Evolutionary conservation across 345 rosid species (phyloP), one percentile per base, ranked within the genome.

Genomic region (Reutealis trisperma): DNA sequence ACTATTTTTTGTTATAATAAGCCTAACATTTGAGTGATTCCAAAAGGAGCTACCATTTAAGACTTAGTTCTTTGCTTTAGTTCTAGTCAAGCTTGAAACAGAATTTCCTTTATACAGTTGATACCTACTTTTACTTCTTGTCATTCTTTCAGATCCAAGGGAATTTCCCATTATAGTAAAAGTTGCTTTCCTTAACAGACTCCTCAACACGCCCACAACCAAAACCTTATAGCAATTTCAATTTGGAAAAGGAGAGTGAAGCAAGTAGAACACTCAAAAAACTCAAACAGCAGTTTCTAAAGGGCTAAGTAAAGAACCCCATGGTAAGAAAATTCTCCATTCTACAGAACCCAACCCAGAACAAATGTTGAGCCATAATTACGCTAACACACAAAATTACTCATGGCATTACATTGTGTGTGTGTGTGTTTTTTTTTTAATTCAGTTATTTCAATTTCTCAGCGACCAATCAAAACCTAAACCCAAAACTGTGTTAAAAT

Each of bases 41-140:
- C 67, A 54, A 70, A 70, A 63, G 44, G 66, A 71, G 67, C 37
- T 19, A 14, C 51, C 75, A 16, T 52, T 70, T 24, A 69, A 24
- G 15, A 52, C n/a, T 60, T 5, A 64, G 79, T 76, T 57, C 73
- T 67, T 51, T 64, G 54, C 76, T 70, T 74, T 47, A 9, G 49
- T 21, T 76, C 14, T 30, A n/a, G 59, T 75, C 57, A 69, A 65
- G 79, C 80, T 61, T 69, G 67, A 61, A 32, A 34, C 61, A 69
- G 30, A 30, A 61, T 27, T 61, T 60, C 58, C 69, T 45, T 62
- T 9, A 32, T 44, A 61, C 16, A 75, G 24, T 62, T 74, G 32
- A 6, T 47, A 44, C 16, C 54, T 18, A 24, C 34, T 63, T 63
- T 52, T 42, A 25, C 12, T 34, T 34, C n/a, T 57, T 51, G 61